Percentiles rank a stretch among this genome's conserved stretches.
phyloP scores from a whole-genome alignment of 768 basidiomycete species.

The Pholiota microspora region DNA sequence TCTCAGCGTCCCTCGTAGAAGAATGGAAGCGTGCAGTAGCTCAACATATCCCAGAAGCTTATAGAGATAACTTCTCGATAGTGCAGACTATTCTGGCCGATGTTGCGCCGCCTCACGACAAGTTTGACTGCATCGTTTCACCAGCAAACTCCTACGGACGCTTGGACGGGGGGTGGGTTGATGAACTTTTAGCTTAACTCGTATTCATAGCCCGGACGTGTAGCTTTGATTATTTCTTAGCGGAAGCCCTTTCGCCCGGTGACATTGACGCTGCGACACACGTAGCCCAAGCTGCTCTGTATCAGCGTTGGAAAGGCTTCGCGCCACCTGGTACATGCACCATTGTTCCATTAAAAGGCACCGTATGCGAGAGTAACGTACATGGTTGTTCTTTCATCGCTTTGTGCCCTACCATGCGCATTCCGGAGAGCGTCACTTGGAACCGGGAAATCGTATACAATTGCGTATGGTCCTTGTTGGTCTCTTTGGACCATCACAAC shows the following conservation, averaged over 20 bases:
- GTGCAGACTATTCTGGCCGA: slow-evolving; percentile 8
- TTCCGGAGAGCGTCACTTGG: slow-evolving; percentile 23
- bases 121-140: slow-evolving; percentile 23
- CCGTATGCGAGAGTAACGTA: slow-evolving; percentile 14
- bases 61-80: slow-evolving; percentile 9
- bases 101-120: neutral
- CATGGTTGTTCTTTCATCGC: slow-evolving; percentile 21
- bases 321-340: slow-evolving; percentile 28
- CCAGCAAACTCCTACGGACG: slow-evolving; percentile 22
- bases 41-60: neutral
- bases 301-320: slow-evolving; percentile 23
- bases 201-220: neutral
- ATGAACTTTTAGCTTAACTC: too few relatives aligned
- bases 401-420: slow-evolving; percentile 28
- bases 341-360: slow-evolving; percentile 18
- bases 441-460: slow-evolving; percentile 26
- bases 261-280: slow-evolving; percentile 9
- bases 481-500: slow-evolving; percentile 13
- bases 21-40: neutral
- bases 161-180: slow-evolving; percentile 18
- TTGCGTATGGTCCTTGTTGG: slow-evolving; percentile 25
- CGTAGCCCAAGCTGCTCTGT: slow-evolving; percentile 18
- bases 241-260: slow-evolving; percentile 14
- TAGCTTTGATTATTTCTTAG: slow-evolving; percentile 18
- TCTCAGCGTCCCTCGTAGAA: slow-evolving; percentile 10